Evolutionary conservation across 1,139 yeast genomes (phyloP).

Genomic region (Kodamaea anthophila): DNA sequence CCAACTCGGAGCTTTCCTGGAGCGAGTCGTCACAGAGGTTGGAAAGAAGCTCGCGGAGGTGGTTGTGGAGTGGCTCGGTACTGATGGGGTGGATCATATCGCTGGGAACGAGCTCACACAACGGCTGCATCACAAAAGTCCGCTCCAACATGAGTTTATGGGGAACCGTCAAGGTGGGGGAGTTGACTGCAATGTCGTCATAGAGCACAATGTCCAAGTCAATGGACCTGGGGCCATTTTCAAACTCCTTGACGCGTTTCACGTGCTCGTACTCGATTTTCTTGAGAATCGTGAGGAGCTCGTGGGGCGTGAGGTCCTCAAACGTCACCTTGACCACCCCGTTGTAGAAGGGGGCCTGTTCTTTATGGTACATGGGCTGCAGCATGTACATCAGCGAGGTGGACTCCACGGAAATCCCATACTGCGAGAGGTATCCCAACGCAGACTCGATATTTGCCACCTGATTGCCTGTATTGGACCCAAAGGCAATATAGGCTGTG

Average conservation of each 20-base stretch:
- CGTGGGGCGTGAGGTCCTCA: slow-evolving; percentile 54
- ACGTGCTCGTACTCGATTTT: slow-evolving; percentile 69
- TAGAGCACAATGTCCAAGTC: slow-evolving; percentile 83
- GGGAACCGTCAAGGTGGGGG: slow-evolving; percentile 63
- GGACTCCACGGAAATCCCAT: slow-evolving; percentile 42
- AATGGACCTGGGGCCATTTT: slow-evolving; percentile 87
- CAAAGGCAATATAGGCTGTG: slow-evolving; percentile 75
- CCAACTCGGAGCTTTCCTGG: slow-evolving; percentile 44
- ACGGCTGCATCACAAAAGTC: slow-evolving; percentile 82
- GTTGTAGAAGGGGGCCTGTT: slow-evolving; percentile 78
- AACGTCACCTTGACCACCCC: slow-evolving; percentile 65
- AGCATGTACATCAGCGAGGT: slow-evolving; percentile 82
- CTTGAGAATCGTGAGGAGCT: slow-evolving; percentile 56
- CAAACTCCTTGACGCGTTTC: slow-evolving; percentile 68
- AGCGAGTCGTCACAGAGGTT: slow-evolving; percentile 26
- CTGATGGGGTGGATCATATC: slow-evolving; percentile 70
- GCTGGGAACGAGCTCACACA: slow-evolving; percentile 71
- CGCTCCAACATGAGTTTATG: slow-evolving; percentile 86
- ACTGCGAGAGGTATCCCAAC: slow-evolving; percentile 39
- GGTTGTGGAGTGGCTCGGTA: slow-evolving; percentile 71
- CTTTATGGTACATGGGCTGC: slow-evolving; percentile 83
- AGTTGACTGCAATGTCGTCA: slow-evolving; percentile 52
- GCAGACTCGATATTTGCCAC: slow-evolving; percentile 57
- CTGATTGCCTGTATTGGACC: slow-evolving; percentile 78
- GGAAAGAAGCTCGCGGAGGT: slow-evolving; percentile 51